Conservation (phyloP, 148 eudicot genomes). For the Rhododendron simsii region DNA sequence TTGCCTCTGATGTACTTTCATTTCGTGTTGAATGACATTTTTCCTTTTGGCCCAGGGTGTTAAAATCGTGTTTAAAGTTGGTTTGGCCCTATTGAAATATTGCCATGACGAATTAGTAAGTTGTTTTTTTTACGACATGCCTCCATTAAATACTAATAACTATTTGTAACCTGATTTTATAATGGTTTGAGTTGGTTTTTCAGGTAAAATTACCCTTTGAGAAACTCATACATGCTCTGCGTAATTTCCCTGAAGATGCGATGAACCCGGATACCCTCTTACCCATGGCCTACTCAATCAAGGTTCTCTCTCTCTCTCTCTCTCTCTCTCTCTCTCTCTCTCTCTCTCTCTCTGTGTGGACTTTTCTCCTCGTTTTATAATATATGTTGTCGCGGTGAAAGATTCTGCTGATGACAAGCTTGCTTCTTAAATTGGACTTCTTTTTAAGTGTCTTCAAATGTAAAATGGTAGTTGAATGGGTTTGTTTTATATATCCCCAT, state of each 20-base stretch:
- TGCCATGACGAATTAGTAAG: constrained; percentile 92
- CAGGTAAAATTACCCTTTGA: constrained; percentile 92
- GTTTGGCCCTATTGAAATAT: constrained; percentile 80
- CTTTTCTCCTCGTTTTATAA: background rate
- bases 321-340: constrained; percentile 14
- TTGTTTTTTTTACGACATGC: background rate
- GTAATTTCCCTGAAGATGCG: constrained; percentile 90
- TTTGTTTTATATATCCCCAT: background rate
- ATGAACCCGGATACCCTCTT: constrained; percentile 82
- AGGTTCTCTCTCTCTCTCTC: constrained; percentile 42
- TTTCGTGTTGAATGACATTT: constrained; percentile 4
- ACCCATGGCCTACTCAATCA: constrained; percentile 83
- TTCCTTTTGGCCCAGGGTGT: constrained; percentile 55
- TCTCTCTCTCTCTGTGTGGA: constrained; percentile 6
- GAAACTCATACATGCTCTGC: constrained; percentile 80
- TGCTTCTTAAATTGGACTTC: background rate
- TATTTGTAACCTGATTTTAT: background rate
- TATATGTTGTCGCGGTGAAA: background rate
- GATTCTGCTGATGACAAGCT: background rate
- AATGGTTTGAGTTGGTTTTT: constrained; percentile 9
- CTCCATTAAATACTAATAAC: background rate
- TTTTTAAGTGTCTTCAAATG: background rate
- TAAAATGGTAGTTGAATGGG: background rate
- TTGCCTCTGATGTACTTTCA: background rate
- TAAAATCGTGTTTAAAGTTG: constrained; percentile 84